Evolutionary conservation across 257 asterid genomes (phyloP).

Genomic region (Handroanthus guayacan): DNA sequence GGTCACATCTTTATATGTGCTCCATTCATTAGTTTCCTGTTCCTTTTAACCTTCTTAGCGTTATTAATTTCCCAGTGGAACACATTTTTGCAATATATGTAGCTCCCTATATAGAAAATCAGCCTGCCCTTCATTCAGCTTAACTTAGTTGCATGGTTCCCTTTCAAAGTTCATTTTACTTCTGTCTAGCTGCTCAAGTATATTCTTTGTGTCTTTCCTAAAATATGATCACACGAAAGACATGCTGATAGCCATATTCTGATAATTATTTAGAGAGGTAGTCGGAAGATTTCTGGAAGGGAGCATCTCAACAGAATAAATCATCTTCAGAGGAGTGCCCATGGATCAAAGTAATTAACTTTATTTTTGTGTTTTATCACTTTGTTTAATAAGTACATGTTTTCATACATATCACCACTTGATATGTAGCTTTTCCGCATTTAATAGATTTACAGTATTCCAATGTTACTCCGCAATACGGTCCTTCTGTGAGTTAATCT

Average conservation of each 20-base stretch:
- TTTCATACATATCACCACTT: neutral
- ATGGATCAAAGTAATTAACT: constrained; percentile 75
- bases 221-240: neutral
- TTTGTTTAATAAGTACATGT: constrained; percentile 14
- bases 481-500: neutral
- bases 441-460: neutral
- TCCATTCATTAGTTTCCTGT: neutral
- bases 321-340: constrained; percentile 36
- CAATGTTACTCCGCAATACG: constrained; percentile 13
- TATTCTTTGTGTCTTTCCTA: constrained; percentile 1
- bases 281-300: constrained; percentile 34
- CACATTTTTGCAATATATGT: neutral
- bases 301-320: constrained; percentile 29
- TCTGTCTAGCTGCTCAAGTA: neutral
- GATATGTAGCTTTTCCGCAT: constrained; percentile 5
- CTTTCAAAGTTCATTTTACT: neutral
- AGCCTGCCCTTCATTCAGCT: neutral
- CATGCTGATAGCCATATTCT: constrained; percentile 5
- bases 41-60: neutral
- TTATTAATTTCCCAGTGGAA: neutral
- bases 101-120: neutral
- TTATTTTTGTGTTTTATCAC: constrained; percentile 17
- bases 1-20: neutral
- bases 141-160: constrained; percentile 13
- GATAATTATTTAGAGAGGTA: constrained; percentile 43